Base-by-base conservation (phyloP, 306 rosid genomes). In the Ceratonia siliqua region DNA sequence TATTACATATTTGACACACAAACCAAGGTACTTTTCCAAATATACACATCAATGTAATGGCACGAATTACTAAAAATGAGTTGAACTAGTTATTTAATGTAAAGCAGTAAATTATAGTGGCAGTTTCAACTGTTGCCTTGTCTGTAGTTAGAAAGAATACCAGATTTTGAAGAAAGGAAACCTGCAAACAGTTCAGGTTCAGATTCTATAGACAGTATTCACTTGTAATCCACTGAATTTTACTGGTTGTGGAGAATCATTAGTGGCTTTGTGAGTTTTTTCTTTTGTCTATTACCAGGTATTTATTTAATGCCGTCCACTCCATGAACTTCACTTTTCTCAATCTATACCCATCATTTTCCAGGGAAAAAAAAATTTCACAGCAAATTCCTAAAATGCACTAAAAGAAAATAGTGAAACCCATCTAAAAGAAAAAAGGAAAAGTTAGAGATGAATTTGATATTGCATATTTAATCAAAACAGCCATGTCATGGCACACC, bases 151-250 rank as follows among this genome's bases (percentile, higher is more conserved):
- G 50, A 63, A 63, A 74, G 79, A 50, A 50, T 50, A 13, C 22
- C 28, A 27, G 5, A 36, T 50, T 21, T 35, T 67, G 42, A 24
- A 15, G 33, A 45, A 42, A 25, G 42, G 57, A 46, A 35, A 54
- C 28, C 22, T 54, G 54, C 48, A 54, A 24, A 71, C 8, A 54
- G 58, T 41, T 33, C 27, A 36, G 21, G 24, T 21, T 36, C 27
- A 54, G 53, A 33, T 8, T 54, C 42, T 38, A 25, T 32, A 24
- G 56, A 25, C 33, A 64, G 28, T 21, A 38, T 52, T 64, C 11
- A 50, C 30, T 62, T 52, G n/a, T 36, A 45, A 54, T 38, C 65
- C 45, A 50, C 64, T 62, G 55, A 38, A 63, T 52, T 64, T 73
- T 59, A 59, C 30, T 15, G 7, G n/a, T 43, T 43, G 49, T 43